Percentiles rank a stretch among this genome's conserved stretches.
phyloP scores from a whole-genome alignment of 805 yeast species.

The Saccharomyces paradoxus region DNA sequence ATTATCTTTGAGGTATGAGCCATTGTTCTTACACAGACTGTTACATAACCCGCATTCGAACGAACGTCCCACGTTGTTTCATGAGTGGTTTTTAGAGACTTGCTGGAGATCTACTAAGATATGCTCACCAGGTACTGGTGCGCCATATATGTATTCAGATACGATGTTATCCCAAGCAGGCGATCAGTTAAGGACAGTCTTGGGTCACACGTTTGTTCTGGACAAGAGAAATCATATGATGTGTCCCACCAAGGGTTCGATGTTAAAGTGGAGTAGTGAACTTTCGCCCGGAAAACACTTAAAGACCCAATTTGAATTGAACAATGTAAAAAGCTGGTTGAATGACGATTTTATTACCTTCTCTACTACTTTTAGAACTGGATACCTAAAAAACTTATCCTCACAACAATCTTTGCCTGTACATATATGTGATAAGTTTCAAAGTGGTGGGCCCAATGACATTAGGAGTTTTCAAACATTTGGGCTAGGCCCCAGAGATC shows the following conservation, averaged over 20 bases:
- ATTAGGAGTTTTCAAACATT: slow-evolving; percentile 62
- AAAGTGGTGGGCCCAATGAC: slow-evolving; percentile 70
- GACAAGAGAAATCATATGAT: slow-evolving; percentile 38
- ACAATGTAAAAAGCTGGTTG: slow-evolving; percentile 20
- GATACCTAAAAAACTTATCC: slow-evolving; percentile 42
- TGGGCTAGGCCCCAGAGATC: slow-evolving; percentile 57
- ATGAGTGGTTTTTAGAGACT: slow-evolving; percentile 42
- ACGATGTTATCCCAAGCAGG: slow-evolving; percentile 53
- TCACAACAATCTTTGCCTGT: slow-evolving; percentile 28
- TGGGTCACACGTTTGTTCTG: slow-evolving; percentile 33
- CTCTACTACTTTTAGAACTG: slow-evolving; percentile 43
- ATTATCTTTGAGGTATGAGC: background rate
- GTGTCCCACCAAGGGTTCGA: slow-evolving; percentile 41
- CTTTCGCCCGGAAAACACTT: slow-evolving; percentile 28
- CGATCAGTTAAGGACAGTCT: slow-evolving; percentile 49
- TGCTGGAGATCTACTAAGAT: slow-evolving; percentile 36
- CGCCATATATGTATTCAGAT: slow-evolving; percentile 29
- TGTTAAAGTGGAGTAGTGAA: slow-evolving; percentile 38
- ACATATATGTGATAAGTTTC: slow-evolving; percentile 72
- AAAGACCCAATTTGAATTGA: slow-evolving; percentile 29
- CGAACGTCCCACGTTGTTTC: slow-evolving; percentile 28
- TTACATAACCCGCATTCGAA: background rate
- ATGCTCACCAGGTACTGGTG: slow-evolving; percentile 21
- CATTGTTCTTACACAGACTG: background rate
- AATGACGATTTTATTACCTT: slow-evolving; percentile 34